A percentile compares a stretch with the other conserved stretches of the same genome.
Evolutionary conservation across 2,329 filamentous ascomycete genomes (phyloP).

Genomic region (Exophiala calicioides): DNA sequence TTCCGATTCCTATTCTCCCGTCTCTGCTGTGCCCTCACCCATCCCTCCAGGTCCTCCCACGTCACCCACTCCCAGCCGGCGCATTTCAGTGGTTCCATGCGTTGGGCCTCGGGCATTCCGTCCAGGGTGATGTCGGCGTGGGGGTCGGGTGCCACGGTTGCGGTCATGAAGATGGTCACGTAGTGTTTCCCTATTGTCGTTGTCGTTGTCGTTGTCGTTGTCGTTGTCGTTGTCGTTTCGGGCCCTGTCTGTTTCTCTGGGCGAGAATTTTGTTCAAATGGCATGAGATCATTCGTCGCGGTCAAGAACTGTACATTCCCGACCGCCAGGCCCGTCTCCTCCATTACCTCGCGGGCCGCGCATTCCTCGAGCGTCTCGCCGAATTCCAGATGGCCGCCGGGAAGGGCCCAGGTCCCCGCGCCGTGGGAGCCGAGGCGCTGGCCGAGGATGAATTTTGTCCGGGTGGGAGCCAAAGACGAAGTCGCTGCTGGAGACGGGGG

Average conservation of each 20-base stretch:
- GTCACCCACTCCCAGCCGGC: conserved; percentile 55
- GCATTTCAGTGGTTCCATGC: conserved; percentile 56
- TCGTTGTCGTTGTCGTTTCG: conserved; percentile 35
- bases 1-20: background rate
- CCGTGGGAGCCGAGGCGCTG: conserved; percentile 51
- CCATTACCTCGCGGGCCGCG: conserved; percentile 65
- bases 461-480: background rate
- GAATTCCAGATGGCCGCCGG: conserved; percentile 74
- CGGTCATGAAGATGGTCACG: conserved; percentile 69
- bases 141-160: too few relatives aligned
- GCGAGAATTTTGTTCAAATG: conserved; percentile 1
- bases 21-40: conserved; percentile 35
- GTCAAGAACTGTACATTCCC: conserved; percentile 56
- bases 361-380: conserved; percentile 64
- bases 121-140: conserved; percentile 51
- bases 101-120: conserved; percentile 47
- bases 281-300: conserved; percentile 69
- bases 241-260: background rate
- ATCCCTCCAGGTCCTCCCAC: conserved; percentile 50
- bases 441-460: conserved; percentile 48
- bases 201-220: conserved; percentile 6
- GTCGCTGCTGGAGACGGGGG: background rate
- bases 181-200: conserved; percentile 65
- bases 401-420: conserved; percentile 64
- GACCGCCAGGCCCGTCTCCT: conserved; percentile 69